Evolutionary conservation across 768 basidiomycete genomes (phyloP).

Genomic region (Nidularia pulvinata): DNA sequence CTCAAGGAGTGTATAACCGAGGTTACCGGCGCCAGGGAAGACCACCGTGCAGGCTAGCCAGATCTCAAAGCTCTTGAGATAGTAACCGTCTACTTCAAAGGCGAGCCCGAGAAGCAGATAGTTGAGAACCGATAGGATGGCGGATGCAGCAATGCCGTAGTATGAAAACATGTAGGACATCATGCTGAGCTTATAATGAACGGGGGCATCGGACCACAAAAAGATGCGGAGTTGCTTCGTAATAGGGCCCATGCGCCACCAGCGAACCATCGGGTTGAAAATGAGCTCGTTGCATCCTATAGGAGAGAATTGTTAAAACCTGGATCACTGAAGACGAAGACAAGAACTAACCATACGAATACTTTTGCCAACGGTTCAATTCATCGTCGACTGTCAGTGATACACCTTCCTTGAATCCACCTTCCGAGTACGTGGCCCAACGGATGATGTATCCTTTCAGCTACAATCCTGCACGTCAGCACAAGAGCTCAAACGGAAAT

Average conservation of each 20-base stretch:
- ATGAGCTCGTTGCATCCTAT: constrained; percentile 77
- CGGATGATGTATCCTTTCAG: constrained; percentile 74
- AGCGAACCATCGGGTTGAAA: constrained; percentile 80
- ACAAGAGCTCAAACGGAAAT: neutral
- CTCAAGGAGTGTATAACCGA: constrained; percentile 68
- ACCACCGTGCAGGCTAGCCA: constrained; percentile 75
- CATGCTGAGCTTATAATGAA: constrained; percentile 86
- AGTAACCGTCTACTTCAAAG: constrained; percentile 66
- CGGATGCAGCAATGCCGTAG: constrained; percentile 66
- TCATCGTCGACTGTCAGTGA: constrained; percentile 90
- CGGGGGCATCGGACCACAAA: constrained; percentile 73
- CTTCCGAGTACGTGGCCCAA: constrained; percentile 84
- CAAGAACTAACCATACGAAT: constrained; percentile 58
- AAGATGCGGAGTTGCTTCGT: constrained; percentile 78
- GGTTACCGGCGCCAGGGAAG: constrained; percentile 68
- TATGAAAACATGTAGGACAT: constrained; percentile 69
- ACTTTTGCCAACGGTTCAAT: constrained; percentile 92
- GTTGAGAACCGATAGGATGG: constrained; percentile 63
- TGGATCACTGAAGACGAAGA: neutral
- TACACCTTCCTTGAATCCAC: constrained; percentile 92
- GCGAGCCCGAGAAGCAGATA: constrained; percentile 69
- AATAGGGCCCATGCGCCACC: constrained; percentile 83
- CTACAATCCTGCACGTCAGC: constrained; percentile 13
- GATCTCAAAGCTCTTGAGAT: constrained; percentile 72
- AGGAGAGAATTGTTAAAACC: neutral